Base-by-base conservation (phyloP, 2,329 filamentous ascomycete genomes). In the Aureobasidium sp. region DNA sequence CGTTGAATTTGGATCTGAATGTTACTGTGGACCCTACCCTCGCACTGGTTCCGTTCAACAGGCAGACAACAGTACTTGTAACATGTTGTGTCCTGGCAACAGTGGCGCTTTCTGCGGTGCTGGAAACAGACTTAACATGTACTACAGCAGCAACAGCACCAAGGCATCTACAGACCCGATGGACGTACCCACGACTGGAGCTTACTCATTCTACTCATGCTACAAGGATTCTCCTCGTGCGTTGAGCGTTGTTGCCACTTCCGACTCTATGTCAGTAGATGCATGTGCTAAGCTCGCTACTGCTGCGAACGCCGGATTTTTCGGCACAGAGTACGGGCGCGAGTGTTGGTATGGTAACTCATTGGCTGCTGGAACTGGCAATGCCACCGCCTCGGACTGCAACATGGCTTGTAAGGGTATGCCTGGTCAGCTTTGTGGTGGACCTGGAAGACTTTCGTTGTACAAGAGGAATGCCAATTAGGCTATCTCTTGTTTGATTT, bases 221-320 rank as follows among this genome's bases (percentile, higher is more conserved):
- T 29, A 31, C 47, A 62, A 62, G 47, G 59, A 62, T 15, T 53
- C 11, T n/a, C 33, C 59, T 18, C 31, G 59, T 2, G 59, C 25
- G 2, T 20, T 62, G 33, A 62, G 36, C 15, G 47, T 20, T 2
- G 25, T 29, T 0, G 13, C 70, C 8, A 62, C 71, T 53, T 71
- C 68, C 15, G 53, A 67, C 23, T 70, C 64, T 45, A 78, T 82
- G 78, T 79, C 81, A 9, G 70, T 82, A 13, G 77, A 80, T 33
- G 71, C 69, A 60, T 82, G 80, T 67, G 23, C 27, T 23, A 62
- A 53, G 74, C 75, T 3, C 63, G 67, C 58, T 79, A 68, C 68
- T 75, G 76, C 72, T 60, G 66, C 23, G 7, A 36, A 36, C 33
- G 33, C 33, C 7, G 33, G 33, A 36, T 36, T 74, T 67, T 81